Base-by-base conservation (phyloP, 2,329 filamentous ascomycete species). In the Sporothrix schenckii region DNA sequence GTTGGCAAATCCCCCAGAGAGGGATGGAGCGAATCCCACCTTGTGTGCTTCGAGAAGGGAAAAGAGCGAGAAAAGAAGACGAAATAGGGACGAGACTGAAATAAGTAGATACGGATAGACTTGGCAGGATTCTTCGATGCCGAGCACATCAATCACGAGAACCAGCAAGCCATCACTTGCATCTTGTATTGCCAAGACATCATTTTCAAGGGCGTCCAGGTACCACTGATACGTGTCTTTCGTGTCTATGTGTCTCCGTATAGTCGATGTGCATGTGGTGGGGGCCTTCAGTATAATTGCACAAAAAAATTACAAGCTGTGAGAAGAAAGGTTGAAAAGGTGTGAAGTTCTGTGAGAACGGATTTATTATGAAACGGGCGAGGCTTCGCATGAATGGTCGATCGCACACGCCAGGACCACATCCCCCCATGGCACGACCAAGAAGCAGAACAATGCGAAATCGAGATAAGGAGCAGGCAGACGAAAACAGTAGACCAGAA, bases 361-460 rank as follows among this genome's bases (percentile, higher is more conserved):
- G 44, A 27, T n/a, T 14, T 24, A 30, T 49, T 68, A 16, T 68
- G 65, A 68, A 68, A 68, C 65, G 65, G 50, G 19, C 39, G n/a
- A 16, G 44, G 16, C 50, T 47, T 56, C 34, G 65, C 66, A 58
- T 68, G 10, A 58, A 56, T 52, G 66, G 66, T 68, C 66, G 66
- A 68, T 68, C 66, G 66, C 66, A 68, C 52, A 58, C 66, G 52
- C n/a, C 66, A 68, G 66, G 66, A 56, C 50, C 30, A 30, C 9
- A 14, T 16, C 39, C 34, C 34, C 39, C 58, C 19, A 58, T 9
- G 49, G 52, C 39, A 56, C 56, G 61, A 21, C 44, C 61, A 39
- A 66, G 27, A 47, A 44, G 27, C 41, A 52, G 27, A 66, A 13
- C 13, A 34, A 4, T 30, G 53, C 30, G 16, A 16, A 34, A 24